phyloP scores from a whole-genome alignment of 805 yeast genomes.

The Kodamaea kakaduensis region DNA sequence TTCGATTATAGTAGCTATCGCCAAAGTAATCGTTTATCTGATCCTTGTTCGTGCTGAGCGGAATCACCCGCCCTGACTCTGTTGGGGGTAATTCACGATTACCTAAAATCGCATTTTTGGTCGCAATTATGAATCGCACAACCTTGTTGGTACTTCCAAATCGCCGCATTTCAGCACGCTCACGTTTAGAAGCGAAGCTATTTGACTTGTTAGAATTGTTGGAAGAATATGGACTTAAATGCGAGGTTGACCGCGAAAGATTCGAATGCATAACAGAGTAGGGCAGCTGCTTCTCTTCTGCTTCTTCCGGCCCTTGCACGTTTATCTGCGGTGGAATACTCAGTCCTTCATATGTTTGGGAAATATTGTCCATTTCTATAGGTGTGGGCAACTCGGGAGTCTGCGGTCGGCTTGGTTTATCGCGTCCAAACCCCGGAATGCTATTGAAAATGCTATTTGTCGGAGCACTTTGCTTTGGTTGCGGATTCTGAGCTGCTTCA shows the following conservation, averaged over 20 bases:
- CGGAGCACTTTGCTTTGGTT: not conserved
- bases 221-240: slow-evolving; percentile 16
- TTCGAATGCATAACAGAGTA: slow-evolving; percentile 11
- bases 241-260: slow-evolving; percentile 23
- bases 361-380: slow-evolving; percentile 9
- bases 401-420: slow-evolving; percentile 5
- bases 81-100: slow-evolving; percentile 48
- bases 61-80: slow-evolving; percentile 71
- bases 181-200: slow-evolving; percentile 18
- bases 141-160: slow-evolving; percentile 13
- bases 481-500: not conserved
- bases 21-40: slow-evolving; percentile 28
- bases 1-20: slow-evolving; percentile 24
- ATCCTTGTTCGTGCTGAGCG: slow-evolving; percentile 48
- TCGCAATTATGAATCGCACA: slow-evolving; percentile 12
- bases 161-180: slow-evolving; percentile 14
- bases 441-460: not conserved
- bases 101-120: slow-evolving; percentile 43
- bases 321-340: slow-evolving; percentile 18
- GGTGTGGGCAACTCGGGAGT: slow-evolving; percentile 10
- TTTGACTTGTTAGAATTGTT: slow-evolving; percentile 14
- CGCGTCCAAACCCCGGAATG: slow-evolving; percentile 5
- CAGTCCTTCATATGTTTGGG: slow-evolving; percentile 2
- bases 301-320: slow-evolving; percentile 15
- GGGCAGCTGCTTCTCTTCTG: slow-evolving; percentile 9